A percentile compares a stretch with the other conserved stretches of the same genome.
Evolutionary conservation across 352 stramenopile species (phyloP).

Genomic region (Blastocystis sp.): DNA sequence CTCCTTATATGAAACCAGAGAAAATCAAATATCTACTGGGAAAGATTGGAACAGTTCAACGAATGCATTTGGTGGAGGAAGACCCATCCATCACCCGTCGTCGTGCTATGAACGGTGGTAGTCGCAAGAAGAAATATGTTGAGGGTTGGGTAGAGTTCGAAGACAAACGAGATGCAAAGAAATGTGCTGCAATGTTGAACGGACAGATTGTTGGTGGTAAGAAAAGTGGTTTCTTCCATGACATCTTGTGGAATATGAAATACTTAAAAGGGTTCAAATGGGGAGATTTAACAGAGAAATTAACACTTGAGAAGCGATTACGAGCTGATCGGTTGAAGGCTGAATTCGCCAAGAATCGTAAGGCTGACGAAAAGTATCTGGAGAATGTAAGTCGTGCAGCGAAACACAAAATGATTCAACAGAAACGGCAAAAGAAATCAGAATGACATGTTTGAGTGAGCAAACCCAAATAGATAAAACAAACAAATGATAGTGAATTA

Average conservation of each 20-base stretch:
- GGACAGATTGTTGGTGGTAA: constrained; percentile 85
- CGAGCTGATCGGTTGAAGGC: constrained; percentile 81
- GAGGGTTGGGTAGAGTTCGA: constrained; percentile 92
- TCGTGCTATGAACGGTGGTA: constrained; percentile 81
- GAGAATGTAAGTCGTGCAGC: constrained; percentile 79
- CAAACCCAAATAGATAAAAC: background rate
- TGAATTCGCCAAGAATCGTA: constrained; percentile 81
- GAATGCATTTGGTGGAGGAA: constrained; percentile 93
- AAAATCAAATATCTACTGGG: constrained; percentile 87
- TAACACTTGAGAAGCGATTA: constrained; percentile 80
- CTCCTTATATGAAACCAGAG: constrained; percentile 91
- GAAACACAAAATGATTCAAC: constrained; percentile 43
- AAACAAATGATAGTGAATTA: background rate
- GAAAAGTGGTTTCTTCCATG: constrained; percentile 91
- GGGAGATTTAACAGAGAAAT: constrained; percentile 95
- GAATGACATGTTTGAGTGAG: background rate
- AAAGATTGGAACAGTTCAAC: constrained; percentile 86
- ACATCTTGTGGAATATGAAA: constrained; percentile 98
- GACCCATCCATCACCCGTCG: constrained; percentile 86
- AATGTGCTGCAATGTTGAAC: constrained; percentile 87
- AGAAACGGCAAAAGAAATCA: constrained; percentile 58
- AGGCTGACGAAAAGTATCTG: constrained; percentile 81
- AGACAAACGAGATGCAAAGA: constrained; percentile 91
- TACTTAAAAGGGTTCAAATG: constrained; percentile 98
- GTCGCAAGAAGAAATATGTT: constrained; percentile 76